Evolutionary conservation across 2,329 filamentous ascomycete genomes (phyloP).

Genomic region (Aureobasidium sp.): DNA sequence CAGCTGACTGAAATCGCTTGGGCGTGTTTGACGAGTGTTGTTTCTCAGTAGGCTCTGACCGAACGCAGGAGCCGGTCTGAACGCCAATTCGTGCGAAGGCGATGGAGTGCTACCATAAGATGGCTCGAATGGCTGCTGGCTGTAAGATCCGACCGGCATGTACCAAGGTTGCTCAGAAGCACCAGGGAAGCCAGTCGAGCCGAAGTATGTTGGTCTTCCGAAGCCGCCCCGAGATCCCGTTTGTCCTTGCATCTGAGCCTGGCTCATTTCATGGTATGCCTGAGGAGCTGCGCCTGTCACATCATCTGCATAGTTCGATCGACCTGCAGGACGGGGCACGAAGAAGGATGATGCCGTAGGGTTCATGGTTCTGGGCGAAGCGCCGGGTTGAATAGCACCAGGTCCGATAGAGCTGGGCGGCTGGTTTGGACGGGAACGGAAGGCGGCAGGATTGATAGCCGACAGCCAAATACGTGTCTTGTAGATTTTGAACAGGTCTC

Average conservation of each 20-base stretch:
- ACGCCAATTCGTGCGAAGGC: neutral
- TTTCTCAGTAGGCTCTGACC: slow-evolving; percentile 3
- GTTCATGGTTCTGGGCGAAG: slow-evolving; percentile 30
- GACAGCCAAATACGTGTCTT: slow-evolving; percentile 99
- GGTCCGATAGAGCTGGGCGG: slow-evolving; percentile 31
- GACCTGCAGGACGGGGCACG: neutral
- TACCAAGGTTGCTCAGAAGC: slow-evolving; percentile 4
- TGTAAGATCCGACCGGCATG: neutral
- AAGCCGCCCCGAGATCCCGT: neutral
- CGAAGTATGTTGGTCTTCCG: neutral
- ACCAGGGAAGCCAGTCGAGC: neutral
- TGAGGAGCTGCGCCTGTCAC: neutral
- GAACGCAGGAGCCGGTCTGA: neutral
- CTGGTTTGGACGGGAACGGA: slow-evolving; percentile 40
- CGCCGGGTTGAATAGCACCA: slow-evolving; percentile 24
- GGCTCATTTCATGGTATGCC: neutral
- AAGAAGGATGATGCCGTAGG: slow-evolving; percentile 1
- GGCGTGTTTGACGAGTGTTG: neutral
- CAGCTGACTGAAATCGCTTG: neutral
- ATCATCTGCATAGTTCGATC: slow-evolving; percentile 6
- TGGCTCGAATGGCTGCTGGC: neutral
- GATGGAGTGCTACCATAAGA: neutral
- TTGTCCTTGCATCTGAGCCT: slow-evolving; percentile 6
- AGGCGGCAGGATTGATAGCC: slow-evolving; percentile 94
- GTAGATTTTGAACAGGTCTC: slow-evolving; percentile 97